Conservation (phyloP, 2,329 filamentous ascomycete genomes). For the Fusarium tuaranense region DNA sequence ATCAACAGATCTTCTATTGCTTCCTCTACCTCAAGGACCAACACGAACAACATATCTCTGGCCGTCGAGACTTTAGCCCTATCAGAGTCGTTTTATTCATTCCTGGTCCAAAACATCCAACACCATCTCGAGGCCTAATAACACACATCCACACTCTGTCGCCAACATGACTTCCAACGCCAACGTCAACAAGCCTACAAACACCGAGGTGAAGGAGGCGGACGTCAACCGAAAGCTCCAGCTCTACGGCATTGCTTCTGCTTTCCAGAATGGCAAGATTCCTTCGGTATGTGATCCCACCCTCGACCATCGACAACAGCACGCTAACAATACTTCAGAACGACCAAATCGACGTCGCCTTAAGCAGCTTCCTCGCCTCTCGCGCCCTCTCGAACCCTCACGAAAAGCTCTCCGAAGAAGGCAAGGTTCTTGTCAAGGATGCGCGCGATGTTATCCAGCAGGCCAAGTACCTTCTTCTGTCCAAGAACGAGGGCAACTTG, state of each 20-base stretch:
- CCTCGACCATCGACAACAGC: not conserved
- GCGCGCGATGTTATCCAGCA: slow-evolving; percentile 83
- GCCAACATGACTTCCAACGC: slow-evolving; percentile 52
- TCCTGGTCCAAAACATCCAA: slow-evolving; percentile 9
- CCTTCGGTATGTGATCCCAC: slow-evolving; percentile 75
- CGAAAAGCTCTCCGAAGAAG: slow-evolving; percentile 83
- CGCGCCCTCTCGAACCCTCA: slow-evolving; percentile 77
- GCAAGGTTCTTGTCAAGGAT: slow-evolving; percentile 81
- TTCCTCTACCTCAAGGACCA: slow-evolving; percentile 8
- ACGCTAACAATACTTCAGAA: slow-evolving; percentile 67
- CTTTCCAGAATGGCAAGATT: slow-evolving; percentile 89
- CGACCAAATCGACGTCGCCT: slow-evolving; percentile 92
- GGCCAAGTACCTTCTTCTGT: slow-evolving; percentile 85
- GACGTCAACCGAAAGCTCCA: slow-evolving; percentile 96
- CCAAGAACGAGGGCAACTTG: slow-evolving; percentile 95
- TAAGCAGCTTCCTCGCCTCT: slow-evolving; percentile 87
- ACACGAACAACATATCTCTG: slow-evolving; percentile 10
- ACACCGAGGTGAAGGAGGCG: slow-evolving; percentile 81
- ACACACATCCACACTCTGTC: slow-evolving; percentile 21
- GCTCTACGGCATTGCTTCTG: slow-evolving; percentile 88
- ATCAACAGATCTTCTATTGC: slow-evolving; percentile 28
- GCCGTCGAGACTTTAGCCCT: slow-evolving; percentile 2
- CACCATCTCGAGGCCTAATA: slow-evolving; percentile 29
- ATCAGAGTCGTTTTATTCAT: slow-evolving; percentile 10
- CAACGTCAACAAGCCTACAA: slow-evolving; percentile 78